Base-by-base conservation (phyloP, 441 rosid species). In the Hypseocharis bilobata region DNA sequence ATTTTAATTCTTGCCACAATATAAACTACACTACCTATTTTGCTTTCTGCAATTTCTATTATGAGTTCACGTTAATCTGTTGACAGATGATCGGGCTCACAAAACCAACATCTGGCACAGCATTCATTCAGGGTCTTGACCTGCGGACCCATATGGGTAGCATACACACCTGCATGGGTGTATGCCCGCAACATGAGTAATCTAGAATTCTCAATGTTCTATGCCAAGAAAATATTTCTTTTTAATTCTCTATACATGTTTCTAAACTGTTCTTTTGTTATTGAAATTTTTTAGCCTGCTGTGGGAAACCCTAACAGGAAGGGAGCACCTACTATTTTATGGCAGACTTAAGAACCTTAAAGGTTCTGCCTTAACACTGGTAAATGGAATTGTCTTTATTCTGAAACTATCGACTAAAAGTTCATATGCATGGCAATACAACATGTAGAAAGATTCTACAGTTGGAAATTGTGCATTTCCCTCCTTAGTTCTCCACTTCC, bases 111-210 rank as follows among this genome's bases (percentile, higher is more conserved):
- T n/a, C 70, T 5, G 70, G 70, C 10, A 19, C 64, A 17, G 70
- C 70, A 16, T 67, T 26, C 13, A 34, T 67, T 22, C 52, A 67
- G 42, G 63, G 70, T 34, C 55, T 58, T 1, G 57, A 67, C 26
- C 59, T 58, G 28, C 64, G 32, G 64, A 58, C 64, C 4, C 28
- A 42, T 16, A 67, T 67, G 70, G 70, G 30, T 4, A 52, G 63
- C 19, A 58, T 67, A 17, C 59, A 58, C 40, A 67, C 64, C 22
- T 25, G 62, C 64, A 66, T 66, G 55, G 70, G 70, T 27, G 70
- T 66, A 25, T 66, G 70, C 63, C 70, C 70, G 17, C 70, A 66
- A 25, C 70, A 66, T 16, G 63, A 66, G 70, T 66, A 42, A 66
- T 63, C 70, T 38, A 27, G 6, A 28, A 54, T 65, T 65, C 25